phyloP scores from a whole-genome alignment of 2,329 filamentous ascomycete genomes.

The Fusarium sp. region DNA sequence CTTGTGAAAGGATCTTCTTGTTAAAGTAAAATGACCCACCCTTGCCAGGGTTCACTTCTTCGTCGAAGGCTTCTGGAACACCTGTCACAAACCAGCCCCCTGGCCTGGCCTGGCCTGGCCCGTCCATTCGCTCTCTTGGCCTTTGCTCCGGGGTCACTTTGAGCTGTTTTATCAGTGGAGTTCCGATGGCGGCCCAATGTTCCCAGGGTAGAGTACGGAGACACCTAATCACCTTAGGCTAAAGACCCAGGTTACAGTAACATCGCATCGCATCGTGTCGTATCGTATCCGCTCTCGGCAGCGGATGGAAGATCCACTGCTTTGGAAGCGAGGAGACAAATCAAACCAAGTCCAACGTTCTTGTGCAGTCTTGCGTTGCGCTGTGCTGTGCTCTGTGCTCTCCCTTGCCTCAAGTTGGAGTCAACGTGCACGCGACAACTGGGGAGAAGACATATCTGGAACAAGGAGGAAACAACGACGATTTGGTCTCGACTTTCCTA shows the following conservation, averaged over 20 bases:
- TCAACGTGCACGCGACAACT: constrained; percentile 9
- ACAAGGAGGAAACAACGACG: constrained; percentile 6
- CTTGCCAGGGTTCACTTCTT: constrained; percentile 17
- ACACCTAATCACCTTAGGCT: constrained; percentile 12
- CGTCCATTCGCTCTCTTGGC: neutral
- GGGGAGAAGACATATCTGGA: constrained; percentile 8
- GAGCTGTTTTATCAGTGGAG: constrained; percentile 27
- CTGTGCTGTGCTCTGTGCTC: neutral
- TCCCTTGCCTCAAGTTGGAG: neutral
- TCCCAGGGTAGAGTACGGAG: neutral
- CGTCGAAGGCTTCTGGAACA: constrained; percentile 40
- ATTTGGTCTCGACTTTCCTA: neutral
- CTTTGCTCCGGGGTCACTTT: constrained; percentile 24
- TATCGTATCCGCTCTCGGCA: constrained; percentile 37
- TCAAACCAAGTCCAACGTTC: neutral
- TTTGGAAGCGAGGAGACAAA: constrained; percentile 29
- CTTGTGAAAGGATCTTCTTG: constrained; percentile 14
- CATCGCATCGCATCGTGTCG: constrained; percentile 18
- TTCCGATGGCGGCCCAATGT: neutral
- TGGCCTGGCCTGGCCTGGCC: neutral
- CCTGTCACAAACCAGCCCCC: constrained; percentile 28
- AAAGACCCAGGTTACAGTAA: neutral
- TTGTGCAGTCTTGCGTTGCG: neutral
- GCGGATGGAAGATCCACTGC: constrained; percentile 24
- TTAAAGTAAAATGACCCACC: constrained; percentile 21